Conservation (phyloP, 148 eudicot species). For the Silene latifolia region DNA sequence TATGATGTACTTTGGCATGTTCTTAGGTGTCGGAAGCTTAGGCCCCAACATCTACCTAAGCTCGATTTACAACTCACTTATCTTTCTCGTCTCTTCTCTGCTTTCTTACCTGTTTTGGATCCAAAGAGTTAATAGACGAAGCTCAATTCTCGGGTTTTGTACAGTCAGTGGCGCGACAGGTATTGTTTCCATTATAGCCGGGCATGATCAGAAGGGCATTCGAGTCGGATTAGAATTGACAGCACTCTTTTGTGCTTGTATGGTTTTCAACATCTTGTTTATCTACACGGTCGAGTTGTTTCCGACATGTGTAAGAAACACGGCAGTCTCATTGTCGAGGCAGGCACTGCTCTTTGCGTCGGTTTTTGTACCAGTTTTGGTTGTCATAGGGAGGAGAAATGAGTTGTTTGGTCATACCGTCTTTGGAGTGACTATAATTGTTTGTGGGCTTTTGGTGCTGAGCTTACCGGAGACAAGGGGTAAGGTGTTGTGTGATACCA, state of each 20-base stretch:
- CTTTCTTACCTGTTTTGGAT: conserved; percentile 19
- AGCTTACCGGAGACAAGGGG: conserved; percentile 38
- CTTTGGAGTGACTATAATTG: conserved; percentile 27
- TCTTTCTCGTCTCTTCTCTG: conserved; percentile 15
- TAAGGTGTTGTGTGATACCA: conserved; percentile 31
- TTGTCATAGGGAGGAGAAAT: conserved; percentile 18
- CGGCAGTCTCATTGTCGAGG: conserved; percentile 25
- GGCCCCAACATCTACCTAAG: conserved; percentile 24
- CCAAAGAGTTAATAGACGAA: conserved; percentile 22
- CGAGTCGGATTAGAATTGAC: conserved; percentile 19
- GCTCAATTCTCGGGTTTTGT: conserved; percentile 23
- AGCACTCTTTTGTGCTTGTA: conserved; percentile 20
- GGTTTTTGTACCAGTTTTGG: conserved; percentile 21
- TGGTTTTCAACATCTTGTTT: conserved; percentile 23
- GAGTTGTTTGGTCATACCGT: conserved; percentile 13
- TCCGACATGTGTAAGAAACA: conserved; percentile 32
- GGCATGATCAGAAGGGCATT: background rate
- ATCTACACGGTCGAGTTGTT: conserved; percentile 27
- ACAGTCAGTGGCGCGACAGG: conserved; percentile 24
- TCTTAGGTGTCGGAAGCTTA: conserved; percentile 30
- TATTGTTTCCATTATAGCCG: conserved; percentile 7
- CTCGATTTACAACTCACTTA: conserved; percentile 18
- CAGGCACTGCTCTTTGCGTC: conserved; percentile 27
- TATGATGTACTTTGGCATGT: conserved; percentile 31
- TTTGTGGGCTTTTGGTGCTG: conserved; percentile 29